Conservation (phyloP, 352 stramenopile genomes). For the Thraustochytrium striatum region DNA sequence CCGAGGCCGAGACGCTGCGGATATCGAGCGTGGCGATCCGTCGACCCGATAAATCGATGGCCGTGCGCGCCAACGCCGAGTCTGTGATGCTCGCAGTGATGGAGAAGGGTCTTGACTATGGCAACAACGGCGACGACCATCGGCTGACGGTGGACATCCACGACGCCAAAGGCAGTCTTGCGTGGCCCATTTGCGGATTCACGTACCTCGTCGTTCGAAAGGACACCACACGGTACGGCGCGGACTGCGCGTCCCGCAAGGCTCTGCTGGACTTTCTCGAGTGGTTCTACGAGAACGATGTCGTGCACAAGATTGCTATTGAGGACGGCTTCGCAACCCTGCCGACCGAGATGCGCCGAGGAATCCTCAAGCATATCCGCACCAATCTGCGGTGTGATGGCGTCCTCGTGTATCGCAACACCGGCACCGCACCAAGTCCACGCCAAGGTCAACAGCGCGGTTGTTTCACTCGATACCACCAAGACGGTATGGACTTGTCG, state of each 20-base stretch:
- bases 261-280: slow-evolving; percentile 46
- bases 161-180: not conserved
- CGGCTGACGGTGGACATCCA: slow-evolving; percentile 14
- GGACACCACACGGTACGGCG: not conserved
- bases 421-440: too few relatives aligned
- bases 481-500: too few relatives aligned
- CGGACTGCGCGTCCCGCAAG: not conserved
- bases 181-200: slow-evolving; percentile 49
- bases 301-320: not conserved
- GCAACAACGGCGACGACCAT: not conserved
- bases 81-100: not conserved
- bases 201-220: slow-evolving; percentile 52
- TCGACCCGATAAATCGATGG: too few relatives aligned
- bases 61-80: not conserved
- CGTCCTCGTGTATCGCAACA: not conserved
- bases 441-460: too few relatives aligned
- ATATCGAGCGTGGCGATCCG: not conserved
- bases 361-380: not conserved
- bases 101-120: slow-evolving; percentile 33
- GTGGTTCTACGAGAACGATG: slow-evolving; percentile 49
- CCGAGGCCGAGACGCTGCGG: slow-evolving; percentile 2
- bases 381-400: not conserved
- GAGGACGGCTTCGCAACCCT: slow-evolving; percentile 1
- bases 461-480: too few relatives aligned
- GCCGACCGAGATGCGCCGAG: not conserved